A percentile compares a stretch with the other conserved stretches of the same genome.
phyloP scores from a whole-genome alignment of 1,139 yeast genomes.

The Cylindricascospora bacillispora region DNA sequence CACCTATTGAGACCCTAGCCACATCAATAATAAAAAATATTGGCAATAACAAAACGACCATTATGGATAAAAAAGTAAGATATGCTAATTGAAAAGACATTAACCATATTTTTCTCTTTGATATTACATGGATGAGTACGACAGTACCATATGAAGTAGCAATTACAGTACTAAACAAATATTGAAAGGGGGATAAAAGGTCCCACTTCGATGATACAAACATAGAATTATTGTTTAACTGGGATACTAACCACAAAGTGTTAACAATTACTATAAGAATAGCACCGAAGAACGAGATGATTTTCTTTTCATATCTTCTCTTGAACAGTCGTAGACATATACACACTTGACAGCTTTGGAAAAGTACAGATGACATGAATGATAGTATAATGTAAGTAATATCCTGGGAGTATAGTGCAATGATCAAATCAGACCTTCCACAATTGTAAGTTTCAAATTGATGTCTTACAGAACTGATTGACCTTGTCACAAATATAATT shows the following conservation, averaged over 20 bases:
- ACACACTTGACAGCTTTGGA: conserved; percentile 66
- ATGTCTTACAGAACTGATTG: conserved; percentile 32
- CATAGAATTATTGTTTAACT: conserved; percentile 9
- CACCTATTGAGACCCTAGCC: conserved; percentile 56
- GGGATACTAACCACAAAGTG: conserved; percentile 55
- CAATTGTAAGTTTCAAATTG: conserved; percentile 44
- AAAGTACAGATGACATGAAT: conserved; percentile 44
- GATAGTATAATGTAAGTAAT: conserved; percentile 45
- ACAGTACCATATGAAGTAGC: conserved; percentile 61
- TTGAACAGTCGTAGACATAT: conserved; percentile 60
- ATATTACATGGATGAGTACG: conserved; percentile 36
- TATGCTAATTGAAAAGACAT: conserved; percentile 36
- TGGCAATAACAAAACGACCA: conserved; percentile 51
- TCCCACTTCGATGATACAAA: conserved; percentile 8
- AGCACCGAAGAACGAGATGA: conserved; percentile 52
- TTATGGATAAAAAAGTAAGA: conserved; percentile 45
- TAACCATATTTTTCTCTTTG: conserved; percentile 36
- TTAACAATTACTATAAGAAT: conserved; percentile 46
- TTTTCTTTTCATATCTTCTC: conserved; percentile 56
- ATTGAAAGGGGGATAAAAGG: conserved; percentile 67
- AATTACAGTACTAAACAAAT: conserved; percentile 62
- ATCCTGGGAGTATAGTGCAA: conserved; percentile 36
- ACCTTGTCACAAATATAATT: conserved; percentile 35
- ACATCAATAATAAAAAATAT: conserved; percentile 73
- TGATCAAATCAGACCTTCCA: conserved; percentile 34